Evolutionary conservation across 2,329 filamentous ascomycete genomes (phyloP), one percentile per base, ranked within the genome.

Genomic region (Septoria linicola): DNA sequence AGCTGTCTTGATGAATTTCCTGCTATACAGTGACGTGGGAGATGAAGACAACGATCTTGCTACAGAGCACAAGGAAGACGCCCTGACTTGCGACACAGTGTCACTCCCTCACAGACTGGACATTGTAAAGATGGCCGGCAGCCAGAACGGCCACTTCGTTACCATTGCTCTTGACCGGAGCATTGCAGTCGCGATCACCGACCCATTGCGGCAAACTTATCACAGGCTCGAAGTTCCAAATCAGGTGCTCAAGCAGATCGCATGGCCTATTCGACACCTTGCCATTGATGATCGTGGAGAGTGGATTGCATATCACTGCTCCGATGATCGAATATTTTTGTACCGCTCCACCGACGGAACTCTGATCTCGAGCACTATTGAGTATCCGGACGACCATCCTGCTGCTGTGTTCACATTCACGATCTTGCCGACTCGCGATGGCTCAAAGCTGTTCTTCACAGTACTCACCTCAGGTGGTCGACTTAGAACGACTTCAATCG

Each of bases 161-260:
- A 87, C 86, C 1, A 78, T 87, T 31, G 85, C 84, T 0, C 73
- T 92, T 1, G 88, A 92, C 63, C 78, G 86, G 41, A 74, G 77
- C 8, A 82, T 89, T 11, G 78, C 57, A 3, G 49, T 66, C 8
- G 57, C 59, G 2, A 32, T 59, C 5, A 49, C 52, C n/a, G 62
- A 68, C 39, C 36, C 51, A 8, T 37, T 31, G 16, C 57, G 51
- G 34, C 52, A 61, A 25, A 41, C 52, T 13, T 58, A 60, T 43
- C 52, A 49, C 19, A 61, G 54, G 8, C 47, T 52, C 14, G 44
- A 23, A n/a, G 36, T 64, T 3, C 55, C 57, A 4, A 14, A 42
- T 1, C 54, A 66, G 13, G 50, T 63, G 2, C 51, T 62, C 10
- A 20, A 49, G 20, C 41, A 43, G 10, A 54, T 68, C 7, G 49